phyloP scores from a whole-genome alignment of 768 basidiomycete genomes.

The Pisolithus tinctorius region DNA sequence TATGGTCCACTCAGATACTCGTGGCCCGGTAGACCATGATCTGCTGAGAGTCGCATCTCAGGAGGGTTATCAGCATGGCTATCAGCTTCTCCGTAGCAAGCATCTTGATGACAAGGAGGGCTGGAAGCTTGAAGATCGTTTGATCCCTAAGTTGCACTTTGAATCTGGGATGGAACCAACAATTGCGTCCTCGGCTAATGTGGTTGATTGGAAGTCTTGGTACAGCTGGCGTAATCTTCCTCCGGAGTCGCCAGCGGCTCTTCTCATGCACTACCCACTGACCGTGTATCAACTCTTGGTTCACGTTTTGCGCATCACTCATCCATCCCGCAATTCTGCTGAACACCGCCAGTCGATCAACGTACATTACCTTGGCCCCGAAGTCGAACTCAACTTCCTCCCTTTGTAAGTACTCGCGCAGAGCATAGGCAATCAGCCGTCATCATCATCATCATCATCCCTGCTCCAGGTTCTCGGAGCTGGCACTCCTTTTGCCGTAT shows the following conservation, averaged over 20 bases:
- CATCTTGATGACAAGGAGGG: slow-evolving; percentile 26
- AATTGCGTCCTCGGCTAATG: slow-evolving; percentile 21
- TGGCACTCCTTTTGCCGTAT: slow-evolving; percentile 38
- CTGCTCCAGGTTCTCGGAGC: slow-evolving; percentile 35
- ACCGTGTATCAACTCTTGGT: slow-evolving; percentile 33
- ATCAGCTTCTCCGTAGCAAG: slow-evolving; percentile 25
- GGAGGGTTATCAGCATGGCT: slow-evolving; percentile 27
- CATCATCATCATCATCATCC: neutral
- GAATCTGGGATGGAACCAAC: slow-evolving; percentile 19
- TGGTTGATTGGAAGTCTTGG: slow-evolving; percentile 38
- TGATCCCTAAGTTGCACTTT: slow-evolving; percentile 31
- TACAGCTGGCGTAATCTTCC: slow-evolving; percentile 41
- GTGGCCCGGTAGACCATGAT: slow-evolving; percentile 1
- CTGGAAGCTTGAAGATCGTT: slow-evolving; percentile 31
- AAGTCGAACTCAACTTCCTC: slow-evolving; percentile 34
- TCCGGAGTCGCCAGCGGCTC: slow-evolving; percentile 35
- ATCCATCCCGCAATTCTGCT: slow-evolving; percentile 15
- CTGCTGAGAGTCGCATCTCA: slow-evolving; percentile 6
- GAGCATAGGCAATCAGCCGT: neutral
- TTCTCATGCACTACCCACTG: slow-evolving; percentile 40
- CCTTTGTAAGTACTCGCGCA: slow-evolving; percentile 28
- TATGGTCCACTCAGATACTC: slow-evolving; percentile 13
- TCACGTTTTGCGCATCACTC: slow-evolving; percentile 27
- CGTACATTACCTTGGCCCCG: slow-evolving; percentile 34
- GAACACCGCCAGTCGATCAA: slow-evolving; percentile 21